A percentile compares a stretch with the other conserved stretches of the same genome.
Evolutionary conservation across 768 basidiomycete genomes (phyloP).

Genomic region (Lactarius psammicola): DNA sequence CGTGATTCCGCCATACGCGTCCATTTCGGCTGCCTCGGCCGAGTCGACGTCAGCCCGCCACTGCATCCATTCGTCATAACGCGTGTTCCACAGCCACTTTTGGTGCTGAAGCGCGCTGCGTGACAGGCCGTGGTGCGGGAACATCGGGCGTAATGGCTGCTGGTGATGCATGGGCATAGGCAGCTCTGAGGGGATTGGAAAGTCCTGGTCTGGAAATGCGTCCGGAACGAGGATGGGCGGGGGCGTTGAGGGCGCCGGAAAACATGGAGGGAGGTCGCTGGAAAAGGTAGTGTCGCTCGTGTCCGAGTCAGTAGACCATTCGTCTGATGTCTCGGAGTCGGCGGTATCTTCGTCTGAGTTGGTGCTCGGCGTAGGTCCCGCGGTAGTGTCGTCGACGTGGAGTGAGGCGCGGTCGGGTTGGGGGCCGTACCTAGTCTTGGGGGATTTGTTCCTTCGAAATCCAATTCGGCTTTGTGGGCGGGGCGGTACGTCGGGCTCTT

Average conservation of each 20-base stretch:
- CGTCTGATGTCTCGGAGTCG: constrained; percentile 28
- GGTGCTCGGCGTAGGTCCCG: background rate
- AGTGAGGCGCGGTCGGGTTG: background rate
- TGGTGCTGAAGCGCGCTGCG: constrained; percentile 56
- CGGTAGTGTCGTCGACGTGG: background rate
- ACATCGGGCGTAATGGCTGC: constrained; percentile 1
- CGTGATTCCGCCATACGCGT: constrained; percentile 31
- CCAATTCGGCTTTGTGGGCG: constrained; percentile 30
- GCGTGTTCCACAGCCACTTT: constrained; percentile 61
- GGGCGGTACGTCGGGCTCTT: constrained; percentile 22
- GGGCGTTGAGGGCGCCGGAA: constrained; percentile 7
- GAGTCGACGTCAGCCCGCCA: constrained; percentile 32
- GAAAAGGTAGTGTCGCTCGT: constrained; percentile 18
- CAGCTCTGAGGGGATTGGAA: background rate
- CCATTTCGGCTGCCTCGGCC: constrained; percentile 22
- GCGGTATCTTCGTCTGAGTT: constrained; percentile 24
- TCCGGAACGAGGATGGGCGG: constrained; percentile 21
- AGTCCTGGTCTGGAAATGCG: constrained; percentile 19
- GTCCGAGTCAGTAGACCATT: constrained; percentile 30
- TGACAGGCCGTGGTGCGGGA: constrained; percentile 58
- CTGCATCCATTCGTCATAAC: constrained; percentile 52
- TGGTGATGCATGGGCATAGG: constrained; percentile 4
- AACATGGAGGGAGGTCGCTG: constrained; percentile 13
- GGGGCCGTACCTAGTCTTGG: background rate
- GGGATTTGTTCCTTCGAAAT: constrained; percentile 11